These are phyloP conservation scores for Ogataea corticis DNA, from an alignment of 805 yeast species.

Conservation along the genomic window DNA sequence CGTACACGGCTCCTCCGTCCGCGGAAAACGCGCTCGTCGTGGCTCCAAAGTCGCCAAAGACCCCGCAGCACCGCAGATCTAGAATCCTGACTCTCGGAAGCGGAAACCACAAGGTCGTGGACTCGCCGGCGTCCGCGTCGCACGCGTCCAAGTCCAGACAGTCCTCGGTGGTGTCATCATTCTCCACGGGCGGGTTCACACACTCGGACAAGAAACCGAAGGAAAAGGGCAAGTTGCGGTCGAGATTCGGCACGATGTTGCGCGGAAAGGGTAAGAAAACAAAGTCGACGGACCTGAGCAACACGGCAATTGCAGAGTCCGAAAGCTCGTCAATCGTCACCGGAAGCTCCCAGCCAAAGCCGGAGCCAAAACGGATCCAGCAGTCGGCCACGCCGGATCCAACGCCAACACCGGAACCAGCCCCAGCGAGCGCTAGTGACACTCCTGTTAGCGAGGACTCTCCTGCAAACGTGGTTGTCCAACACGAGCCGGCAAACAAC, in stretches of 20 bases:
- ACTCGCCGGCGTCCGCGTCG: constrained; percentile 5
- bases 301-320: constrained; percentile 33
- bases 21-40: constrained; percentile 20
- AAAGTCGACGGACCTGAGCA: constrained; percentile 28
- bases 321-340: constrained; percentile 33
- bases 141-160: constrained; percentile 17
- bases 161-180: constrained; percentile 15
- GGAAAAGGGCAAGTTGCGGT: constrained; percentile 48
- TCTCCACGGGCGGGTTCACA: constrained; percentile 6
- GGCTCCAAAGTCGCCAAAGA: constrained; percentile 12
- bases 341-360: constrained; percentile 6
- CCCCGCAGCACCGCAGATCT: constrained; percentile 11
- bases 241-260: constrained; percentile 75
- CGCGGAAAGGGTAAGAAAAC: constrained; percentile 55
- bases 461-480: neutral
- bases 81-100: constrained; percentile 14
- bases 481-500: too few species aligned
- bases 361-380: constrained; percentile 2
- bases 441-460: too few species aligned
- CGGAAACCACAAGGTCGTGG: constrained; percentile 7
- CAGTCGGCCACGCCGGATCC: neutral
- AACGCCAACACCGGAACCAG: too few species aligned
- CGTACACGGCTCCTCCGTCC: neutral
- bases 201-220: constrained; percentile 21
- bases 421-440: too few species aligned